These are phyloP conservation scores for Fusarium protoensiforme DNA, from an alignment of 2,329 filamentous ascomycete species.

Conservation along the genomic window DNA sequence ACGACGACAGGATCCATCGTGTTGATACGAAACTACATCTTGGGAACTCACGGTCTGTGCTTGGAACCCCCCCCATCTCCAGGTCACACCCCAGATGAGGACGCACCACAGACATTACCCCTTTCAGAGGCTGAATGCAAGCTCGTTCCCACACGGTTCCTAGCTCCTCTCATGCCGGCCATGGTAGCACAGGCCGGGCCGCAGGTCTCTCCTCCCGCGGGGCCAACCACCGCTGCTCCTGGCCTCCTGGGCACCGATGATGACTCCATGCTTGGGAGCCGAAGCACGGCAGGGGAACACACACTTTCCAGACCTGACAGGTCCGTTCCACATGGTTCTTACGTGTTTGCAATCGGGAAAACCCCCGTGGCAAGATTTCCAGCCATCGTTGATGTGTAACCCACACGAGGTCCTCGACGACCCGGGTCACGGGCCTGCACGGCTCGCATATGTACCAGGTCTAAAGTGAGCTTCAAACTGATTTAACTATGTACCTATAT, in stretches of 20 bases:
- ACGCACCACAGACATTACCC: neutral
- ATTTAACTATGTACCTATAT: constrained; percentile 12
- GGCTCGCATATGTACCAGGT: neutral
- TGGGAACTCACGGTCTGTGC: neutral
- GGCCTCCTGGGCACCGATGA: neutral
- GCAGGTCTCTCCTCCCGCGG: neutral
- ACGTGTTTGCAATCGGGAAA: neutral
- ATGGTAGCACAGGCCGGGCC: constrained; percentile 20
- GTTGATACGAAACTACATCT: neutral
- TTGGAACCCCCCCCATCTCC: neutral
- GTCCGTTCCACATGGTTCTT: constrained; percentile 23
- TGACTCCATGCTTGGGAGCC: constrained; percentile 10
- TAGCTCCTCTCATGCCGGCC: neutral
- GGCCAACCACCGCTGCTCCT: neutral
- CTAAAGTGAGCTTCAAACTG: neutral
- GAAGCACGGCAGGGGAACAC: constrained; percentile 9
- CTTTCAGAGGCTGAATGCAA: constrained; percentile 4
- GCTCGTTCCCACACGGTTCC: neutral
- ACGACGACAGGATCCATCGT: neutral
- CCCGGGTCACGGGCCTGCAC: neutral
- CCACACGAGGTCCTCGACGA: constrained; percentile 15
- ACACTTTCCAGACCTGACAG: constrained; percentile 7
- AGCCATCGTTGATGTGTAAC: constrained; percentile 8
- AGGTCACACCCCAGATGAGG: neutral
- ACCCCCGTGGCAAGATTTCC: neutral